phyloP scores from a whole-genome alignment of 208 protist genomes.

The Blechomonas ayalai region DNA sequence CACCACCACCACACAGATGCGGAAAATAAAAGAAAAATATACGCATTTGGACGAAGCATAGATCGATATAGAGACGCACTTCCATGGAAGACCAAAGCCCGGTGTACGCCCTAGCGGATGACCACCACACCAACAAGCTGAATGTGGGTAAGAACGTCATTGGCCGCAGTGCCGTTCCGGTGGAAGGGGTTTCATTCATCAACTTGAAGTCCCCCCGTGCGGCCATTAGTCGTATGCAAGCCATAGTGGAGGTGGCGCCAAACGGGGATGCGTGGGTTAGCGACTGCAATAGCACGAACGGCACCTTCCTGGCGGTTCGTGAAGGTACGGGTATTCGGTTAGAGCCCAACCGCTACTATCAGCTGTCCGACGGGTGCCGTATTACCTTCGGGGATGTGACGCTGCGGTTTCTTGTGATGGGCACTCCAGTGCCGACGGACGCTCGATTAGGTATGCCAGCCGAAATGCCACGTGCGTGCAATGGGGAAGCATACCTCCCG shows the following conservation, averaged over 20 bases:
- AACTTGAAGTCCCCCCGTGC: conserved; percentile 47
- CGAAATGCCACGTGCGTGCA: neutral
- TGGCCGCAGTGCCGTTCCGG: conserved; percentile 34
- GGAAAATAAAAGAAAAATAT: no score
- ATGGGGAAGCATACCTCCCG: neutral
- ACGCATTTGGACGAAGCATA: no score
- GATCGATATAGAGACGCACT: no score
- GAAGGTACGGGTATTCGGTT: conserved; percentile 49
- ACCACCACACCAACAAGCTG: conserved; percentile 16
- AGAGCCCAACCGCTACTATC: conserved; percentile 67
- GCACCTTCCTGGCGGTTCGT: conserved; percentile 54
- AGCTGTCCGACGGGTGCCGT: conserved; percentile 49
- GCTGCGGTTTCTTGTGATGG: conserved; percentile 16
- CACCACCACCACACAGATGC: no score
- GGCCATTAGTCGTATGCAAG: conserved; percentile 76
- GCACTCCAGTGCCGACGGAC: neutral
- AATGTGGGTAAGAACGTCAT: conserved; percentile 65
- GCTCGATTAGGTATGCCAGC: neutral
- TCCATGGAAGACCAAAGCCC: no score
- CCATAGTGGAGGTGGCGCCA: conserved; percentile 54
- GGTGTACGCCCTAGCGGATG: conserved; percentile 41
- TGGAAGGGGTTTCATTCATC: conserved; percentile 59
- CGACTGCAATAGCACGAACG: conserved; percentile 86
- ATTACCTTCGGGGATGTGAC: conserved; percentile 80
- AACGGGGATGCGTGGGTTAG: conserved; percentile 83